phyloP scores from a whole-genome alignment of 148 eudicot genomes.

The Rhododendron molle region DNA sequence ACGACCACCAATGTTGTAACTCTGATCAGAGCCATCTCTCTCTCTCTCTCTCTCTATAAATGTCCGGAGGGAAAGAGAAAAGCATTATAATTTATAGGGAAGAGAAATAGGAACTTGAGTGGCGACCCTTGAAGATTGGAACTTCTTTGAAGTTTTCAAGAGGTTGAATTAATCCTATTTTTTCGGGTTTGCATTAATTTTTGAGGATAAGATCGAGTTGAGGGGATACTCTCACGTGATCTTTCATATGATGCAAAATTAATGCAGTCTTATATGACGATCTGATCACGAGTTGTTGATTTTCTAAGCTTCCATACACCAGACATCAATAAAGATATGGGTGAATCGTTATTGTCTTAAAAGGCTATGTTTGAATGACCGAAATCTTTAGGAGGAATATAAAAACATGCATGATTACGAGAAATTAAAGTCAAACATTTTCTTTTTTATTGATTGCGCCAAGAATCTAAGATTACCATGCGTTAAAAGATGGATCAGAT shows the following conservation, averaged over 20 bases:
- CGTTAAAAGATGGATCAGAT: no score
- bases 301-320: neutral
- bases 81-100: neutral
- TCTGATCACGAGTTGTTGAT: neutral
- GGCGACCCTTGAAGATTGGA: neutral
- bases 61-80: neutral
- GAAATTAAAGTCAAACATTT: no score
- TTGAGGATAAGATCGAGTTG: neutral
- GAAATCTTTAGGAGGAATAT: no score
- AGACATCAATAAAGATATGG: neutral
- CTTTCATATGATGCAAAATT: neutral
- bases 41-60: neutral
- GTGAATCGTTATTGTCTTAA: neutral
- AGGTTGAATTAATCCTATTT: neutral
- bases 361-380: no score
- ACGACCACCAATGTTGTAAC: neutral
- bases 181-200: neutral
- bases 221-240: neutral
- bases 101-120: neutral
- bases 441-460: no score
- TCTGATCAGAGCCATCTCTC: neutral
- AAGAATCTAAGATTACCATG: no score
- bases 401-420: no score
- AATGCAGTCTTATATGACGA: neutral
- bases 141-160: neutral